Evolutionary conservation across 1,284 basidiomycete species (phyloP).

Genomic region (Apiotrichum akiyoshidainum): DNA sequence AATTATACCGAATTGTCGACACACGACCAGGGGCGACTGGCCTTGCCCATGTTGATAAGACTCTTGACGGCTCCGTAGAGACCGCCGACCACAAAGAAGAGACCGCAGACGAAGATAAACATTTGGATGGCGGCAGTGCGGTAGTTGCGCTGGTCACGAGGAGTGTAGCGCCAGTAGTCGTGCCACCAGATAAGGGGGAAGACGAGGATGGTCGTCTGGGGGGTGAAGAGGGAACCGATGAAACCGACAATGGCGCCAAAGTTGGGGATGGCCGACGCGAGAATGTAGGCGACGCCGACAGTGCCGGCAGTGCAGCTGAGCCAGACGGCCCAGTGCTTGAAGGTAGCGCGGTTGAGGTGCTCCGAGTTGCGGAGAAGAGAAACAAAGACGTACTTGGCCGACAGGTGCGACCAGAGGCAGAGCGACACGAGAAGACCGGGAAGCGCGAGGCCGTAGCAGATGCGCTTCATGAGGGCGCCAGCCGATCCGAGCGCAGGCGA

Average conservation of each 20-base stretch:
- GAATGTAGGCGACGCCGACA: constrained; percentile 9
- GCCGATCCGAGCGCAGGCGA: constrained; percentile 43
- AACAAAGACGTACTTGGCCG: constrained; percentile 59
- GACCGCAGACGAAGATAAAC: not conserved
- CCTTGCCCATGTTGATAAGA: not conserved
- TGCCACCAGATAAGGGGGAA: constrained; percentile 17
- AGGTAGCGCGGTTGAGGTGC: constrained; percentile 60
- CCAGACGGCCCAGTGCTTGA: constrained; percentile 60
- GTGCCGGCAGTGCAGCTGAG: constrained; percentile 47
- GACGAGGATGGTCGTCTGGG: constrained; percentile 11
- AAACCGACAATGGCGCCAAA: constrained; percentile 19
- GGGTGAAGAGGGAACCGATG: constrained; percentile 5
- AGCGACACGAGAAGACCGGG: constrained; percentile 33
- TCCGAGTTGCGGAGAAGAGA: constrained; percentile 58
- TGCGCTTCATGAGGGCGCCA: constrained; percentile 39
- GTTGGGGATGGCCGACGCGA: constrained; percentile 15
- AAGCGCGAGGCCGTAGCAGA: constrained; percentile 40
- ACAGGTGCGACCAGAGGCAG: constrained; percentile 24
- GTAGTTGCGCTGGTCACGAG: not conserved
- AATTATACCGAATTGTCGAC: constrained; percentile 1
- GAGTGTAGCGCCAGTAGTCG: constrained; percentile 14
- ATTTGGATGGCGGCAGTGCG: not conserved
- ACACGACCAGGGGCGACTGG: constrained; percentile 1
- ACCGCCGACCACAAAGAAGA: constrained; percentile 6
- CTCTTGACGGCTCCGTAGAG: not conserved